These are phyloP conservation scores for Curvularia hawaiiensis DNA, from an alignment of 2,329 filamentous ascomycete genomes.

Conservation along the genomic window DNA sequence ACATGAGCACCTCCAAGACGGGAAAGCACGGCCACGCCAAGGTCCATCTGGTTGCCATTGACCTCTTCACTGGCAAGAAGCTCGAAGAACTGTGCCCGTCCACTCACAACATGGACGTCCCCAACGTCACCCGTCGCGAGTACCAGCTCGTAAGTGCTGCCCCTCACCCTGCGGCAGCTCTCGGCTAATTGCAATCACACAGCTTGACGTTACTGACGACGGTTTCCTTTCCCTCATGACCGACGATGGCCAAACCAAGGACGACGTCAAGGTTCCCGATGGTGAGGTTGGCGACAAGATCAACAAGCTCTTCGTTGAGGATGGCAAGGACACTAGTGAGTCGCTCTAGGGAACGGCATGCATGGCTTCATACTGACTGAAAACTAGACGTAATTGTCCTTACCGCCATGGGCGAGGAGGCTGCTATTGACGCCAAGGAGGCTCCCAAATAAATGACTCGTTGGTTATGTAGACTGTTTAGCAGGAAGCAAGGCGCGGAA, in stretches of 20 bases:
- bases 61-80: slow-evolving; percentile 99
- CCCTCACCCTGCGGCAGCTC: slow-evolving; percentile 3
- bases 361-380: slow-evolving; percentile 24
- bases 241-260: slow-evolving; percentile 84
- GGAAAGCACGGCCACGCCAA: slow-evolving; percentile 99
- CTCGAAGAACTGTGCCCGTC: slow-evolving; percentile 98
- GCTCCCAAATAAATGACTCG: slow-evolving; percentile 61
- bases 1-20: slow-evolving; percentile 99
- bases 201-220: slow-evolving; percentile 94
- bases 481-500: slow-evolving; percentile 35
- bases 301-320: slow-evolving; percentile 73
- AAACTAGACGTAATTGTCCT: slow-evolving; percentile 83
- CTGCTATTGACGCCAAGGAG: slow-evolving; percentile 92
- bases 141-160: slow-evolving; percentile 82
- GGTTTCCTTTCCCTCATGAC: slow-evolving; percentile 93
- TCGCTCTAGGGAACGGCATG: slow-evolving; percentile 30
- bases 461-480: slow-evolving; percentile 34
- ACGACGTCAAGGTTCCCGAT: slow-evolving; percentile 93
- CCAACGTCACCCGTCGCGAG: slow-evolving; percentile 87
- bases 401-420: slow-evolving; percentile 95
- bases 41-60: slow-evolving; percentile 96
- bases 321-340: slow-evolving; percentile 95
- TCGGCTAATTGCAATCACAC: slow-evolving; percentile 22
- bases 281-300: slow-evolving; percentile 90
- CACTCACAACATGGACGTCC: slow-evolving; percentile 97